These are phyloP conservation scores for Tubosaeta sp. DNA, from an alignment of 768 basidiomycete genomes.

Conservation along the genomic window DNA sequence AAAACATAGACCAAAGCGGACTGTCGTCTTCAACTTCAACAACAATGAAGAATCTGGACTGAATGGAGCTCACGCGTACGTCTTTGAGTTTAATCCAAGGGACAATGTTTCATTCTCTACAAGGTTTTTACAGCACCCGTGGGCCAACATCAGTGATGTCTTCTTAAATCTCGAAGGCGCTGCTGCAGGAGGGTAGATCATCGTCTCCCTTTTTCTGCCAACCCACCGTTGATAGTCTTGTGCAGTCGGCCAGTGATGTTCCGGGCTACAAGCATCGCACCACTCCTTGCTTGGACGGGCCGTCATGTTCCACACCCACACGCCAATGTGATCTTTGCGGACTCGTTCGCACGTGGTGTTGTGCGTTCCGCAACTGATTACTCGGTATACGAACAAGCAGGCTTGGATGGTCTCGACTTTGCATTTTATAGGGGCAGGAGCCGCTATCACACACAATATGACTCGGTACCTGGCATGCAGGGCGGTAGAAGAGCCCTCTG, in stretches of 20 bases:
- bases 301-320: slow-evolving; percentile 60
- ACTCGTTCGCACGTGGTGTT: slow-evolving; percentile 61
- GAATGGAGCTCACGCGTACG: slow-evolving; percentile 65
- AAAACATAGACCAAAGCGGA: slow-evolving; percentile 47
- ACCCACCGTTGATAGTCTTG: not conserved
- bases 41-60: slow-evolving; percentile 81
- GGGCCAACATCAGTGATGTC: slow-evolving; percentile 58
- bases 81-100: slow-evolving; percentile 4
- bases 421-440: slow-evolving; percentile 76
- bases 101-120: not conserved
- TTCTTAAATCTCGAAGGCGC: slow-evolving; percentile 87
- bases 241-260: slow-evolving; percentile 71
- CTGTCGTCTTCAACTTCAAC: slow-evolving; percentile 80
- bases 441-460: slow-evolving; percentile 73
- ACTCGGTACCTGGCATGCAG: slow-evolving; percentile 55
- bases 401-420: slow-evolving; percentile 69
- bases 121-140: slow-evolving; percentile 72
- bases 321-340: slow-evolving; percentile 63
- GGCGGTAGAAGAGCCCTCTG: slow-evolving; percentile 60
- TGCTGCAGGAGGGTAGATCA: slow-evolving; percentile 63
- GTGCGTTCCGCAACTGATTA: slow-evolving; percentile 74
- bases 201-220: not conserved
- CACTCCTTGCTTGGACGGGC: slow-evolving; percentile 49
- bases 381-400: slow-evolving; percentile 53
- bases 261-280: slow-evolving; percentile 58